Evolutionary conservation across 345 rosid genomes (phyloP).

Genomic region (Salix udensis): DNA sequence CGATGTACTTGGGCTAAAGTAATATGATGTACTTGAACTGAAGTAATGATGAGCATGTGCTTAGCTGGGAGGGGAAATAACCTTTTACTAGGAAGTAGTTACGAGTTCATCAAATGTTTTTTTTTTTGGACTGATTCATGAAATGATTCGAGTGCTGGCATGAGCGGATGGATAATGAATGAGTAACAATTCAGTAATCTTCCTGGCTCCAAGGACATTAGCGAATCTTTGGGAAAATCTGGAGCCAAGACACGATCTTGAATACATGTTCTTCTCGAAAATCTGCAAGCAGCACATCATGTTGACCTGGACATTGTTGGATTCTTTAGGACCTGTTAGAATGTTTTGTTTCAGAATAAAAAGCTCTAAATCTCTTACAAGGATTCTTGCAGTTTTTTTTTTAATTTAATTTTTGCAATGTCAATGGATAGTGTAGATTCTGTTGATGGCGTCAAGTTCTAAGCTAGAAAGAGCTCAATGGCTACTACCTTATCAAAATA

Average conservation of each 20-base stretch:
- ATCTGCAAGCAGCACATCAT: conserved; percentile 35
- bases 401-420: not conserved
- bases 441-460: not conserved
- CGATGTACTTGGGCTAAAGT: not conserved
- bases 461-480: not conserved
- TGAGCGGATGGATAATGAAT: not conserved
- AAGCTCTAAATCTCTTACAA: not conserved
- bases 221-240: conserved; percentile 28
- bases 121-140: not conserved
- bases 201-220: conserved; percentile 33
- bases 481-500: not conserved
- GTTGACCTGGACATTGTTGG: not conserved
- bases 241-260: conserved; percentile 33
- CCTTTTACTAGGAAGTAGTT: not conserved
- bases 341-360: not conserved
- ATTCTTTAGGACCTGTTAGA: not conserved
- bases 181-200: conserved; percentile 24
- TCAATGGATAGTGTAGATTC: fast-evolving
- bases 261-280: conserved; percentile 24
- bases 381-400: not conserved
- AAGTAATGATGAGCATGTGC: not conserved
- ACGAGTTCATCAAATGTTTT: not conserved
- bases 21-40: too few species aligned
- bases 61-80: not conserved
- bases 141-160: not conserved